These are phyloP conservation scores for Syzygium jambos DNA, from an alignment of 345 rosid species.

Conservation along the genomic window DNA sequence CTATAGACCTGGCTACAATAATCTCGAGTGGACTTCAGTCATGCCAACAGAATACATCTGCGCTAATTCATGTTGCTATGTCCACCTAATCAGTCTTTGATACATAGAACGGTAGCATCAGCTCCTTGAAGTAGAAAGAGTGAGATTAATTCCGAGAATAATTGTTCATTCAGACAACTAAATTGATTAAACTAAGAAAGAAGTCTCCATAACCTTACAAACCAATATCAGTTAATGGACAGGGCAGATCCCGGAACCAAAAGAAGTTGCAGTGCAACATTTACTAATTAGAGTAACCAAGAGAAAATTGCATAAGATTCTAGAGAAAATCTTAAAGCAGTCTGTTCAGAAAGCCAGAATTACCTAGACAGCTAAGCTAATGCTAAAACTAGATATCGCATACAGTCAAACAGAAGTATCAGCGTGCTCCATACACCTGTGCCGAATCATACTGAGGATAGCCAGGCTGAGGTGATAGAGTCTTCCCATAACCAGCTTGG, in stretches of 20 bases:
- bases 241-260: neutral
- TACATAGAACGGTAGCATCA: neutral
- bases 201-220: neutral
- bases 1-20: neutral
- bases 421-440: slow-evolving; percentile 39
- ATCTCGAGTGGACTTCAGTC: neutral
- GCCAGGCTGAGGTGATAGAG: neutral
- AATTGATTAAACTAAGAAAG: neutral
- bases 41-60: neutral
- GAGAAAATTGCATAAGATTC: neutral
- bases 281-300: neutral
- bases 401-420: neutral
- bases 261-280: neutral
- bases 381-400: neutral
- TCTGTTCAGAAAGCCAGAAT: neutral
- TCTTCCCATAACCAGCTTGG: slow-evolving; percentile 19
- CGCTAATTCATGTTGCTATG: neutral
- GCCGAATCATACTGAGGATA: slow-evolving; percentile 46
- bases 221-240: neutral
- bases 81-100: neutral
- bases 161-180: neutral
- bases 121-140: neutral
- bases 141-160: neutral
- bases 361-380: neutral
- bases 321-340: neutral